Percentiles rank a stretch among this genome's conserved stretches.
Conservation (phyloP, 2,329 filamentous ascomycete species). For the Penicillium sclerotigenum region DNA sequence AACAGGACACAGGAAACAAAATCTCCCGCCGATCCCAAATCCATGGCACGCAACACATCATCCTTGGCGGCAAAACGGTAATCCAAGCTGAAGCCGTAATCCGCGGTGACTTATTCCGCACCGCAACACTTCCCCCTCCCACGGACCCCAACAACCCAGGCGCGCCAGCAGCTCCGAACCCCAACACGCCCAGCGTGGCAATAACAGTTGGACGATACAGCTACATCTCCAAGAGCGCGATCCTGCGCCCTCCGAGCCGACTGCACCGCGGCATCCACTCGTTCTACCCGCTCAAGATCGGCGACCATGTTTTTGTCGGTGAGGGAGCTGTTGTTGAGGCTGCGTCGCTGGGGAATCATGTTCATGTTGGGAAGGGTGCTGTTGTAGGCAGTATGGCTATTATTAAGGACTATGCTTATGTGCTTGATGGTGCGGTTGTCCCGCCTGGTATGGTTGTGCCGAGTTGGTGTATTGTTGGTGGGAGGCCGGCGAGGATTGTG, state of each 20-base stretch:
- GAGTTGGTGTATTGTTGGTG: constrained; percentile 87
- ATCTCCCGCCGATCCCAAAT: constrained; percentile 89
- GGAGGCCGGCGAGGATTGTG: constrained; percentile 72
- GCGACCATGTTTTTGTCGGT: constrained; percentile 91
- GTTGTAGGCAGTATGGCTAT: constrained; percentile 84
- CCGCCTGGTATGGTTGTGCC: constrained; percentile 88
- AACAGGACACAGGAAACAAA: constrained; percentile 94
- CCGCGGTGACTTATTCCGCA: constrained; percentile 75
- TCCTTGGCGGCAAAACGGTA: constrained; percentile 91
- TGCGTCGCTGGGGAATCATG: constrained; percentile 77
- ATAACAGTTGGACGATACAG: constrained; percentile 90
- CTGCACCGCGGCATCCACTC: constrained; percentile 65
- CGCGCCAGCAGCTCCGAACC: constrained; percentile 28
- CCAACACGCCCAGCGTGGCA: constrained; percentile 44
- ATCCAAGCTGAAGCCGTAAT: constrained; percentile 95
- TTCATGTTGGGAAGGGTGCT: constrained; percentile 75
- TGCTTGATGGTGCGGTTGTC: constrained; percentile 80
- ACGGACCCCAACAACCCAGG: constrained; percentile 36
- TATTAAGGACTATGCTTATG: constrained; percentile 87
- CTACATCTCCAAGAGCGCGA: constrained; percentile 74
- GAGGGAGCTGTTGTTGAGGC: constrained; percentile 73
- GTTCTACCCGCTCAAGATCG: constrained; percentile 83
- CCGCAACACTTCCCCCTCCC: constrained; percentile 33
- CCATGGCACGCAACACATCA: constrained; percentile 95
- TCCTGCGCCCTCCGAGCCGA: constrained; percentile 78